Conservation (phyloP, 768 basidiomycete species). For the Mrakia blollopis region DNA sequence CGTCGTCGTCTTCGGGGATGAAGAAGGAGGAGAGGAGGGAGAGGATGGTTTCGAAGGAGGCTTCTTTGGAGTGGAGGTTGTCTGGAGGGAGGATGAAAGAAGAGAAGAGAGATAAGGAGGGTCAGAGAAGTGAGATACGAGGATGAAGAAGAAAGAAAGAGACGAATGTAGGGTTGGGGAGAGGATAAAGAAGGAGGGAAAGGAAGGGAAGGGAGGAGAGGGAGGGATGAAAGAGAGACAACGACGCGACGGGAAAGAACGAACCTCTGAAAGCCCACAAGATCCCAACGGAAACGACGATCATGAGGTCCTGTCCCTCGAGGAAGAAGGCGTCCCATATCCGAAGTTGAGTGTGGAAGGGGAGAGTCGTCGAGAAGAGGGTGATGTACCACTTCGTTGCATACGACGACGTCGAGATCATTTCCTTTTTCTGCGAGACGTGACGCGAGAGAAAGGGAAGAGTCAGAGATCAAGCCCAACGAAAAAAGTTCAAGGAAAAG, state of each 20-base stretch:
- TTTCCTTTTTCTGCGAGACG: slow-evolving; percentile 59
- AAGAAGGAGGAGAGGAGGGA: slow-evolving; percentile 91
- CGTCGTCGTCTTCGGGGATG: slow-evolving; percentile 83
- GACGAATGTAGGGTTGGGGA: too few relatives aligned
- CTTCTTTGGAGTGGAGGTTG: slow-evolving; percentile 70
- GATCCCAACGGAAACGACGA: slow-evolving; percentile 78
- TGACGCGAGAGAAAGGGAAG: background rate
- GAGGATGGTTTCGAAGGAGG: slow-evolving; percentile 84
- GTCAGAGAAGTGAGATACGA: background rate
- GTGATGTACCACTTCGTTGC: slow-evolving; percentile 99
- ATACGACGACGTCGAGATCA: slow-evolving; percentile 88
- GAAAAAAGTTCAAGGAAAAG: background rate
- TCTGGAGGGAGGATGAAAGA: slow-evolving; percentile 49
- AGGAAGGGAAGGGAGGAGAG: background rate
- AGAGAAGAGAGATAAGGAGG: background rate
- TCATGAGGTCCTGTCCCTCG: slow-evolving; percentile 83
- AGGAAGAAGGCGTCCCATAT: slow-evolving; percentile 91
- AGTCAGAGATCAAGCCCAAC: background rate
- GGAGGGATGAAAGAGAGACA: slow-evolving; percentile 3
- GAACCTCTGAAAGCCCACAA: slow-evolving; percentile 85
- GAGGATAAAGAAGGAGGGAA: slow-evolving; percentile 2
- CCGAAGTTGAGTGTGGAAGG: slow-evolving; percentile 88
- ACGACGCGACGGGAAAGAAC: slow-evolving; percentile 34
- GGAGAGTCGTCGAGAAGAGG: slow-evolving; percentile 88
- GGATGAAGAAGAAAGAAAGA: background rate